Conservation (phyloP, 2,329 filamentous ascomycete genomes). For the Reticulascus tulasneorum region DNA sequence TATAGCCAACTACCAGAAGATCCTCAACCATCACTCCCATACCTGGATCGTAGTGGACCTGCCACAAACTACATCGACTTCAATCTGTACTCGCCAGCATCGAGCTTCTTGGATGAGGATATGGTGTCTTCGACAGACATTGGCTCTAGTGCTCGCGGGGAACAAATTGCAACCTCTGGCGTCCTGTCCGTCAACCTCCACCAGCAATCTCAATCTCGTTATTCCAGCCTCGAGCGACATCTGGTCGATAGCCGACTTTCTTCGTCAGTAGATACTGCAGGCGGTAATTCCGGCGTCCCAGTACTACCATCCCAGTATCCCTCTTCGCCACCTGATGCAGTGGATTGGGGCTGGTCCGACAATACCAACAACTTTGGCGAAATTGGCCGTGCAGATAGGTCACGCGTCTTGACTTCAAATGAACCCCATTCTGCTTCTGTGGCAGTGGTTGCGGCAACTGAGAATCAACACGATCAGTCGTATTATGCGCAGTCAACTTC, state of each 20-base stretch:
- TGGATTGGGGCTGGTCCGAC: no score
- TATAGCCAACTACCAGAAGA: background rate
- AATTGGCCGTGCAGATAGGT: no score
- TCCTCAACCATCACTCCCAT: conserved; percentile 31
- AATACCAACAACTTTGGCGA: no score
- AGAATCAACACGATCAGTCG: no score
- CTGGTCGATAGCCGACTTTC: no score
- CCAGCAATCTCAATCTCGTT: background rate
- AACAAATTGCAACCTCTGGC: background rate
- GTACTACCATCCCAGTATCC: conserved; percentile 15
- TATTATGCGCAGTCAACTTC: no score
- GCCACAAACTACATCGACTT: conserved; percentile 49
- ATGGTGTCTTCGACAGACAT: conserved; percentile 27
- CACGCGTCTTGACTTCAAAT: no score
- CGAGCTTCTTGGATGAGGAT: conserved; percentile 47
- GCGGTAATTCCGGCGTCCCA: conserved; percentile 14
- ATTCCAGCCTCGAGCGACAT: no score
- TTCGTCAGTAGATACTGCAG: no score
- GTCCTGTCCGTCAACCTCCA: background rate
- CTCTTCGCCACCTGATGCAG: no score
- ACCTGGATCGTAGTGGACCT: conserved; percentile 31
- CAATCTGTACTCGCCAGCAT: conserved; percentile 50
- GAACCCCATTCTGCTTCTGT: no score
- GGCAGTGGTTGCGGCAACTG: no score
- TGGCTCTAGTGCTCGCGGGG: background rate